Evolutionary conservation across 2,329 filamentous ascomycete genomes (phyloP).

Genomic region (Sporothrix inflata): DNA sequence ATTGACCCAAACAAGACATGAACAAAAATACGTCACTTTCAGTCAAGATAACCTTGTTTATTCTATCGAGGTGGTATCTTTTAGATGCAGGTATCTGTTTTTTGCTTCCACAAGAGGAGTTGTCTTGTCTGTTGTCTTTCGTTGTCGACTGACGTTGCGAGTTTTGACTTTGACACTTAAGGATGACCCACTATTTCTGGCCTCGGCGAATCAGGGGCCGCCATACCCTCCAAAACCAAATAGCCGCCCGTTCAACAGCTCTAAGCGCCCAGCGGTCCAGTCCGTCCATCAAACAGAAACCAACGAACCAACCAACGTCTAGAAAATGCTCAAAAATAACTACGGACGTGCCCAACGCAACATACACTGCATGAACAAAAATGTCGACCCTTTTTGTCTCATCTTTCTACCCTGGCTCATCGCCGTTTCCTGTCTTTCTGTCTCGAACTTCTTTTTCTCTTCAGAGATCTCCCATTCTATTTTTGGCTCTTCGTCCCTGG

Average conservation of each 20-base stretch:
- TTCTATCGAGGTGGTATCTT: too few species aligned
- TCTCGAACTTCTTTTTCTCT: background rate
- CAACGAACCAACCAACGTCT: slow-evolving; percentile 15
- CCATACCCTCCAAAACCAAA: background rate
- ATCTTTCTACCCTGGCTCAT: background rate
- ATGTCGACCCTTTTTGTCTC: background rate
- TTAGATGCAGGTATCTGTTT: background rate
- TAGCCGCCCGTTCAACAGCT: slow-evolving; percentile 23
- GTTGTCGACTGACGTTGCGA: background rate
- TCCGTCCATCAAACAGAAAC: slow-evolving; percentile 16
- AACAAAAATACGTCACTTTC: background rate
- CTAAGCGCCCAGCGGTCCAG: slow-evolving; percentile 23
- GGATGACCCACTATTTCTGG: background rate
- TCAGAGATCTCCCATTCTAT: background rate
- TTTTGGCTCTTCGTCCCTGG: background rate
- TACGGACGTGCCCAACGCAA: background rate
- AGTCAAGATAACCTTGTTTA: too few species aligned
- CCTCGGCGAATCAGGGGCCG: slow-evolving; percentile 9
- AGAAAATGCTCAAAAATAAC: background rate
- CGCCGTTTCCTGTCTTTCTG: background rate
- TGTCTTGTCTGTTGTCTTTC: background rate
- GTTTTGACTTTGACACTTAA: background rate
- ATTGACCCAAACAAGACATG: background rate
- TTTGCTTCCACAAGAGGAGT: background rate
- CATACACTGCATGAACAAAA: slow-evolving; percentile 2